Base-by-base conservation (phyloP, 305 asterid genomes). In the Plantago coronopus region DNA sequence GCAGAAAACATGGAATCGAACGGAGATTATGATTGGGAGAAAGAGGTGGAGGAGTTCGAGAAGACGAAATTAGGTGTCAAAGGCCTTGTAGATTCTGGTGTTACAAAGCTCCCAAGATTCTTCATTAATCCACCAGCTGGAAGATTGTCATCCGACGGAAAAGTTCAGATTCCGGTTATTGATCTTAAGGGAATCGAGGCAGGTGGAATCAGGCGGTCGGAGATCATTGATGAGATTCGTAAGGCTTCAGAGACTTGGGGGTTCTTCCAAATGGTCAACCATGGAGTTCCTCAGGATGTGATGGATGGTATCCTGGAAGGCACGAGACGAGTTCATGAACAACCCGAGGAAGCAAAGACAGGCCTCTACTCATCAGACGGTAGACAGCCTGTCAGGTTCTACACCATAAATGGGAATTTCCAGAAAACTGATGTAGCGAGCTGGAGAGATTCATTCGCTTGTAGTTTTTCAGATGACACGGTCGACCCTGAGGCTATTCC, bases 401-500 rank as follows among this genome's bases (percentile, higher is more conserved):
- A 66, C 38, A 65, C 82, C 22, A 76, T 78, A 6, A 76, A 79
- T 21, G 87, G 85, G 18, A 38, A 54, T 4, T 61, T 83, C 37
- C 57, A 25, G 37, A 64, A 72, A 65, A 64, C 70, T 12, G 79
- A 76, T 17, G 82, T 69, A 0, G 86, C 82, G 0, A 70, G 70
- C 45, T 86, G 85, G 91, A 81, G 91, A 70, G 95, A 86, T 68
- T 74, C 82, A 0, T 75, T 86, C 40, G 66, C 86, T 54, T 83
- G 89, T 61, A 74, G 63, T 46, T 81, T 79, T 25, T 43, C 34
- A 2, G 83, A 86, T 34, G 87, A 66, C 0, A 1, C 42, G 0
- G 48, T 86, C 7, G 79, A 83, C 38, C 69, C 78, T 31, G 57
- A 59, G 3, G 43, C 62, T 18, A 73, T 82, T 62, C 87, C 89